Conservation (phyloP, 2,329 filamentous ascomycete species). For the Aspergillus unguis region DNA sequence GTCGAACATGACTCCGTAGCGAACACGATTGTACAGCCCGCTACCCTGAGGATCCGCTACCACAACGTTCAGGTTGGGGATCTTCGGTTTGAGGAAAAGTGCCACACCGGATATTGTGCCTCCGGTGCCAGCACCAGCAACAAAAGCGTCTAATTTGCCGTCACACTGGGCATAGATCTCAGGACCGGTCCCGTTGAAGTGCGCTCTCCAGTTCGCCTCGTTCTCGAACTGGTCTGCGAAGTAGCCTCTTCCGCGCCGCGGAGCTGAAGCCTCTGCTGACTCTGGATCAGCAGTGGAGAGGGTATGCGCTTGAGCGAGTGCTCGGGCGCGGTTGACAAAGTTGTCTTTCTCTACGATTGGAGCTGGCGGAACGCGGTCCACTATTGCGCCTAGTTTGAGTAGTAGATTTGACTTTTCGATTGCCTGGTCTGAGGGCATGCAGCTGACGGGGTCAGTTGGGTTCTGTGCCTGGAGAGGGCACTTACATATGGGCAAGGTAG, state of each 20-base stretch:
- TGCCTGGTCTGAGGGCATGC: constrained; percentile 92
- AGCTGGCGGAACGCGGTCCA: constrained; percentile 84
- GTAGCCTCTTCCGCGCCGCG: constrained; percentile 70
- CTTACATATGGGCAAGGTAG: constrained; percentile 83
- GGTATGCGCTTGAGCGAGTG: constrained; percentile 72
- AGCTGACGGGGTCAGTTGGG: constrained; percentile 41
- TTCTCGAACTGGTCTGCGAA: constrained; percentile 98
- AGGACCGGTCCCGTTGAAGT: constrained; percentile 77
- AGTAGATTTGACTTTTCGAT: constrained; percentile 86
- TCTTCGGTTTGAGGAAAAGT: constrained; percentile 70
- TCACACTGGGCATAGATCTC: constrained; percentile 80
- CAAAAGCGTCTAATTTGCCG: constrained; percentile 76
- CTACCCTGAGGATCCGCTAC: constrained; percentile 93
- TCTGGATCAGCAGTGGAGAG: constrained; percentile 22
- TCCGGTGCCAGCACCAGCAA: constrained; percentile 89
- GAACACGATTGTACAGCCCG: constrained; percentile 86
- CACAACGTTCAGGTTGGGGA: constrained; percentile 66
- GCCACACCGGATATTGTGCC: constrained; percentile 89
- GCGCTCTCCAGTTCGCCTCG: constrained; percentile 80
- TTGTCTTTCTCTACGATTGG: constrained; percentile 91
- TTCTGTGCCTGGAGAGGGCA: not conserved
- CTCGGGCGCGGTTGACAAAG: constrained; percentile 87
- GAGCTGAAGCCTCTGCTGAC: constrained; percentile 17
- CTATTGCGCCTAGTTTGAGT: constrained; percentile 82
- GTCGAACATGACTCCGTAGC: constrained; percentile 94